Evolutionary conservation across 768 basidiomycete genomes (phyloP).

Genomic region (Suillus lakei): DNA sequence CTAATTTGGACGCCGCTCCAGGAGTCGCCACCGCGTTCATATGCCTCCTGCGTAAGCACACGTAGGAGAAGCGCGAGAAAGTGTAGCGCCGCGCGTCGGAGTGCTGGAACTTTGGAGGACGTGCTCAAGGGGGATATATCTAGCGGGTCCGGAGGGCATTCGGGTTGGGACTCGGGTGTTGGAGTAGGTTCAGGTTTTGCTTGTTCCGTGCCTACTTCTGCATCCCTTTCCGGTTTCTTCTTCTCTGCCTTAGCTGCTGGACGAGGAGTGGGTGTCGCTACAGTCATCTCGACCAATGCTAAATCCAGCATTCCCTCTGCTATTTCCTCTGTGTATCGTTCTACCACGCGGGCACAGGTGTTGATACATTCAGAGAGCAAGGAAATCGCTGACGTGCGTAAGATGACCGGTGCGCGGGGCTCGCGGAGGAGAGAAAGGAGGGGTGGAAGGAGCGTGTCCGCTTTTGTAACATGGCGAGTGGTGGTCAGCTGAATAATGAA

Average conservation of each 20-base stretch:
- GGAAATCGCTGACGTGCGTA: conserved; percentile 71
- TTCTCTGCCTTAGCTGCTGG: conserved; percentile 21
- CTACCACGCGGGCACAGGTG: conserved; percentile 63
- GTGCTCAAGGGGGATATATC: conserved; percentile 17
- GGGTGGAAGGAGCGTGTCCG: conserved; percentile 71
- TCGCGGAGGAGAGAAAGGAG: conserved; percentile 69
- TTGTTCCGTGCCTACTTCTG: conserved; percentile 22
- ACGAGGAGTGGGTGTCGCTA: conserved; percentile 19
- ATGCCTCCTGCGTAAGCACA: conserved; percentile 55
- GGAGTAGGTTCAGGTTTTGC: conserved; percentile 66
- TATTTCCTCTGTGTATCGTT: conserved; percentile 67
- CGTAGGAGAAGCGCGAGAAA: conserved; percentile 75
- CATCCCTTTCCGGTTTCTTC: conserved; percentile 11
- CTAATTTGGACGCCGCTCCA: conserved; percentile 10
- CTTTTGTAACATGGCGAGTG: conserved; percentile 42
- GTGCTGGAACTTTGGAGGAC: conserved; percentile 70
- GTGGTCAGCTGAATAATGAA: not conserved
- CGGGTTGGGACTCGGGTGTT: not conserved
- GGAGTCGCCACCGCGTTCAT: conserved; percentile 39
- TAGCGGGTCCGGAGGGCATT: not conserved
- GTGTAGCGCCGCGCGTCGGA: conserved; percentile 87
- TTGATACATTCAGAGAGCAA: conserved; percentile 77
- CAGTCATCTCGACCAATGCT: conserved; percentile 62
- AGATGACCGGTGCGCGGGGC: conserved; percentile 64
- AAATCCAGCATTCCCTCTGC: conserved; percentile 76